Conservation (phyloP, 257 asterid genomes). For the Petunia secreta region DNA sequence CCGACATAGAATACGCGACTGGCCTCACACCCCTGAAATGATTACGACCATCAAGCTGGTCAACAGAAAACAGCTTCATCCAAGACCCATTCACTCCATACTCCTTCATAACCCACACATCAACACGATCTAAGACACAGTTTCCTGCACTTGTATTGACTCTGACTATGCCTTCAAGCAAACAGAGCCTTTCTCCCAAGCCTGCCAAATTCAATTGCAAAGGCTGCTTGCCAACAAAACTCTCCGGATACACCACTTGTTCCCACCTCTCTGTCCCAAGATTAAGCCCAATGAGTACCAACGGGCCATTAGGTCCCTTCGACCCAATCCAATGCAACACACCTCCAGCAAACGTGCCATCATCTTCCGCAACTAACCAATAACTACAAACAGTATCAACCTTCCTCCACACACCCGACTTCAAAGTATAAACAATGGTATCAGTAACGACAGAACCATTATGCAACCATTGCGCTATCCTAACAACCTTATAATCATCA, state of each 20-base stretch:
- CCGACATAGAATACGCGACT: conserved; percentile 37
- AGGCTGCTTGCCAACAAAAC: not conserved
- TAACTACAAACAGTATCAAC: conserved; percentile 41
- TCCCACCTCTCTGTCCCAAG: conserved; percentile 50
- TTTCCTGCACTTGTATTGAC: not conserved
- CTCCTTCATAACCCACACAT: conserved; percentile 12
- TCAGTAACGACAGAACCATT: conserved; percentile 39
- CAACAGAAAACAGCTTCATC: conserved; percentile 32
- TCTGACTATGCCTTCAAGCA: conserved; percentile 27
- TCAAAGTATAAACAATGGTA: conserved; percentile 51
- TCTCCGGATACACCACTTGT: conserved; percentile 34
- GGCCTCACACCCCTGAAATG: conserved; percentile 35
- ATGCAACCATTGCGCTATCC: conserved; percentile 51
- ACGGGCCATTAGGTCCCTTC: not conserved
- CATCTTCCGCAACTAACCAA: conserved; percentile 40
- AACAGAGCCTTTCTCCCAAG: conserved; percentile 49
- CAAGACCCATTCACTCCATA: too few species aligned
- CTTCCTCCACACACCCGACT: conserved; percentile 55
- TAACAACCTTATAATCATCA: conserved; percentile 25
- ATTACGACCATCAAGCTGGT: conserved; percentile 34
- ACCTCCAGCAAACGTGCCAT: conserved; percentile 52
- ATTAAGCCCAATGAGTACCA: conserved; percentile 55
- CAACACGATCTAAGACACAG: conserved; percentile 22
- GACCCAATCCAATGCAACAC: conserved; percentile 28
- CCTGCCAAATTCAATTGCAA: conserved; percentile 45